These are phyloP conservation scores for Pisolithus sp. DNA, from an alignment of 768 basidiomycete genomes.

Conservation along the genomic window DNA sequence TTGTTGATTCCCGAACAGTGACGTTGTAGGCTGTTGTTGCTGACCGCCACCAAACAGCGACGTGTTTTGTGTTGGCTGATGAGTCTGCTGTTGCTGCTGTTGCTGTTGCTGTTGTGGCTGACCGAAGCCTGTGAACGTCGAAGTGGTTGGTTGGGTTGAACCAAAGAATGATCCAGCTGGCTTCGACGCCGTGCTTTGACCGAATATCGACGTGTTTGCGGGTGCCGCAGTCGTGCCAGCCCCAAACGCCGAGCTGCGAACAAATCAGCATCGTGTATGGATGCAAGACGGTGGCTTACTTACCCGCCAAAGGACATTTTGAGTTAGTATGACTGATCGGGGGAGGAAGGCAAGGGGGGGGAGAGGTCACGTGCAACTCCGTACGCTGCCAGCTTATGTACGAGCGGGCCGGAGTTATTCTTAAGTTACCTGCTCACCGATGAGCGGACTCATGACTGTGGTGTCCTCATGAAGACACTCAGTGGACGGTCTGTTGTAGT, in stretches of 20 bases:
- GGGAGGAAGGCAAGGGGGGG: background rate
- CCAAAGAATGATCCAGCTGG: constrained; percentile 36
- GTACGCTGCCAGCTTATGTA: too few species aligned
- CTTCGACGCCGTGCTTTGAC: constrained; percentile 23
- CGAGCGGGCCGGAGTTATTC: too few species aligned
- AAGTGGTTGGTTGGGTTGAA: constrained; percentile 21
- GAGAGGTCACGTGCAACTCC: background rate
- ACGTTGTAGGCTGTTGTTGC: constrained; percentile 21
- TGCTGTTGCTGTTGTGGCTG: constrained; percentile 4
- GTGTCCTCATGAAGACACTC: too few species aligned
- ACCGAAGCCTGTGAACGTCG: constrained; percentile 20
- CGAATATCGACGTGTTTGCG: constrained; percentile 20
- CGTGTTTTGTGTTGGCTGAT: constrained; percentile 19
- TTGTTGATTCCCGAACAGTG: too few species aligned
- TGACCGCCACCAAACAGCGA: constrained; percentile 14
- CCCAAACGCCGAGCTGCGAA: constrained; percentile 33
- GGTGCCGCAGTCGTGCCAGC: constrained; percentile 27
- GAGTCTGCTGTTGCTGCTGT: constrained; percentile 11
- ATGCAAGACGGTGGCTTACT: constrained; percentile 6
- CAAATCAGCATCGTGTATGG: background rate
- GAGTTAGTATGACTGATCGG: background rate
- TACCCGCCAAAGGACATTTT: constrained; percentile 15
- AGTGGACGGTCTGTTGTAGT: too few species aligned
- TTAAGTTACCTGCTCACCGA: too few species aligned
- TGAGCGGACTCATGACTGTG: too few species aligned